Evolutionary conservation across 495 filamentous ascomycete genomes (phyloP).

Genomic region (Aspergillus saccharolyticus): DNA sequence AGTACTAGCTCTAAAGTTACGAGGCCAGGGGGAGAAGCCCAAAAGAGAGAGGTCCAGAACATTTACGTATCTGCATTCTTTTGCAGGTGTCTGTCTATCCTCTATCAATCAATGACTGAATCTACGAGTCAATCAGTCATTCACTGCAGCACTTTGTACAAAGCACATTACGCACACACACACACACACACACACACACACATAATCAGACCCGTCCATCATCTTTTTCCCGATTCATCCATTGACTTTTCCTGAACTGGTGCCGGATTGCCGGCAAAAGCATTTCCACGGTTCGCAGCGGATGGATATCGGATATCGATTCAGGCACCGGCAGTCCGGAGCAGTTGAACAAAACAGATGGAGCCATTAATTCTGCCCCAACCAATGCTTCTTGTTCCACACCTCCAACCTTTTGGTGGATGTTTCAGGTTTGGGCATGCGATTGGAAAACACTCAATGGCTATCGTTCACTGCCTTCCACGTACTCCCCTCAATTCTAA

Average conservation of each 20-base stretch:
- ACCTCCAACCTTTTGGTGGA: background rate
- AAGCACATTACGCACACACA: background rate
- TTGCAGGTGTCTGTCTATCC: background rate
- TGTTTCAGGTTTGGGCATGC: background rate
- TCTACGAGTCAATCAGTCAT: background rate
- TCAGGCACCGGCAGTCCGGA: background rate
- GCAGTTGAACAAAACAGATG: background rate
- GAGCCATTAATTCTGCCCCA: background rate
- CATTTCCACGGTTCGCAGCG: constrained; percentile 10
- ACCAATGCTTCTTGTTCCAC: background rate
- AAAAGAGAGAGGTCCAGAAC: background rate
- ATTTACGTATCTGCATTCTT: background rate
- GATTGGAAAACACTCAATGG: background rate
- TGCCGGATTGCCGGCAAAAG: background rate
- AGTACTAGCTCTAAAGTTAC: background rate
- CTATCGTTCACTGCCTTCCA: background rate
- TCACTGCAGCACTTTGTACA: background rate
- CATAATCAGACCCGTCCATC: background rate
- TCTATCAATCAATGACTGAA: background rate
- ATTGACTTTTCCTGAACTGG: background rate
- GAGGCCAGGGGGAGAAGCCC: background rate
- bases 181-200: too few relatives aligned
- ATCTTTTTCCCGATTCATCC: background rate
- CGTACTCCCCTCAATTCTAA: background rate
- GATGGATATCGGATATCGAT: constrained; percentile 1